phyloP scores from a whole-genome alignment of 257 asterid species.

The Petunia secreta region DNA sequence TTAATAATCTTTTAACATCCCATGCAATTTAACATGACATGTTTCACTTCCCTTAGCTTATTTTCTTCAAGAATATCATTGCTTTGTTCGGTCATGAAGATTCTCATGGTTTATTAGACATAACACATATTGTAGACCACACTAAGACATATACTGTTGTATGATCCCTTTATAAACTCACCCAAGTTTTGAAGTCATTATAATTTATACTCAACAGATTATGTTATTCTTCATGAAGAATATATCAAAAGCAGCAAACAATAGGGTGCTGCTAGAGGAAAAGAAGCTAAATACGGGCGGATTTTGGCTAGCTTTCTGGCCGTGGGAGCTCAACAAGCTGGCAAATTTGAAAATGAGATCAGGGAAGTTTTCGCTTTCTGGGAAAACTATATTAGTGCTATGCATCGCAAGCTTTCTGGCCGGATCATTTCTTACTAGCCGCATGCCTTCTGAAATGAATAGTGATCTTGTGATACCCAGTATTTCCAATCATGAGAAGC shows the following conservation, averaged over 20 bases:
- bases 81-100: constrained; percentile 25
- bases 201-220: not conserved
- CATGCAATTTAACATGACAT: constrained; percentile 41
- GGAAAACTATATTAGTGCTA: constrained; percentile 48
- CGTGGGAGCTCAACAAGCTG: constrained; percentile 31
- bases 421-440: constrained; percentile 57
- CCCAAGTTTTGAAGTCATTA: not conserved
- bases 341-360: constrained; percentile 46
- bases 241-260: constrained; percentile 10
- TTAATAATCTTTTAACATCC: constrained; percentile 32
- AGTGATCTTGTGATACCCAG: constrained; percentile 24
- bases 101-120: not conserved
- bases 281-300: constrained; percentile 20
- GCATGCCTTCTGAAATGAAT: constrained; percentile 32
- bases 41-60: constrained; percentile 24
- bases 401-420: constrained; percentile 67
- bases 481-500: constrained; percentile 34
- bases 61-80: not conserved
- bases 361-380: constrained; percentile 41
- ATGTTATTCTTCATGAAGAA: constrained; percentile 21
- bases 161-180: not conserved
- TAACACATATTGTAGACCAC: too few relatives aligned
- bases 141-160: too few relatives aligned
- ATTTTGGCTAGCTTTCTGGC: constrained; percentile 27
- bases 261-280: constrained; percentile 26